Percentiles rank a stretch among this genome's conserved stretches.
Conservation (phyloP, 495 filamentous ascomycete species). For the Penicillium flavigenum region DNA sequence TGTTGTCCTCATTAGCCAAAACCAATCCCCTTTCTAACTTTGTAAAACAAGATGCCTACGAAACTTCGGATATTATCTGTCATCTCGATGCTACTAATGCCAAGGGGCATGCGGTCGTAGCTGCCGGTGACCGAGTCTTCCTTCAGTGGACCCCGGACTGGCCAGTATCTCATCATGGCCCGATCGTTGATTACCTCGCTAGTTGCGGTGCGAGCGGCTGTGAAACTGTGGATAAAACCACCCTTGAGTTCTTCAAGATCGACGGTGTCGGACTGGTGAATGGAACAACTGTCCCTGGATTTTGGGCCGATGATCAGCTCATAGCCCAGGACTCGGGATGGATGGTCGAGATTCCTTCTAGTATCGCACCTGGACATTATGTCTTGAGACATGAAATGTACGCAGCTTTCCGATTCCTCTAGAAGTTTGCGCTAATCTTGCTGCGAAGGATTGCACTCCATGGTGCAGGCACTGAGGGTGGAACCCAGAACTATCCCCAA, state of each 20-base stretch:
- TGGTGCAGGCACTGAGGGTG: constrained; percentile 51
- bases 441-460: constrained; percentile 65
- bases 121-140: constrained; percentile 53
- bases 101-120: constrained; percentile 50
- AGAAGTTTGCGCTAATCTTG: not conserved
- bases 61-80: constrained; percentile 64
- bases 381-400: constrained; percentile 66
- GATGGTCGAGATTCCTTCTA: constrained; percentile 63
- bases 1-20: not conserved
- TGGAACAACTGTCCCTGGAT: constrained; percentile 48
- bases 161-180: constrained; percentile 66
- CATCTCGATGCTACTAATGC: constrained; percentile 57
- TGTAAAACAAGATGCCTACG: constrained; percentile 42
- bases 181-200: constrained; percentile 72
- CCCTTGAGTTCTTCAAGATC: constrained; percentile 75
- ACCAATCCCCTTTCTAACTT: not conserved
- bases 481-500: constrained; percentile 74
- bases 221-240: constrained; percentile 58
- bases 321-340: constrained; percentile 63
- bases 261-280: constrained; percentile 57
- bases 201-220: constrained; percentile 64
- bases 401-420: not conserved
- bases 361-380: constrained; percentile 67
- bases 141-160: constrained; percentile 62
- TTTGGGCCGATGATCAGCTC: constrained; percentile 65